Base-by-base conservation (phyloP, 495 filamentous ascomycete species). In the Penicillium psychrofluorescens region DNA sequence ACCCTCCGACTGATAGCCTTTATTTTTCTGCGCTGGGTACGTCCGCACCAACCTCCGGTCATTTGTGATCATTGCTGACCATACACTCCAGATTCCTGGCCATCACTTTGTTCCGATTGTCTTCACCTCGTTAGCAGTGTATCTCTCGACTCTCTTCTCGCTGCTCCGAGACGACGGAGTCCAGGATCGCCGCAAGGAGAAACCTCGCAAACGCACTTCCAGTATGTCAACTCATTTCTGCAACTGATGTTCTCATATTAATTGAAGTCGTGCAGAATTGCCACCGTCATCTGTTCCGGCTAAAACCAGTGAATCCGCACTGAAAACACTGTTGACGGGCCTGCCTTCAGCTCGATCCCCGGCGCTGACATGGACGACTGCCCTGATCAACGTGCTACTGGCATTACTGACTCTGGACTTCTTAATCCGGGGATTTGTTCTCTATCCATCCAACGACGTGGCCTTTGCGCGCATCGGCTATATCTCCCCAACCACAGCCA, bases 21-120 rank as follows among this genome's bases (percentile, higher is more conserved):
- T 56, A 51, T 90, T 44, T 95, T 96, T 59, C 67, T 96, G 16
- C 74, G 92, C 80, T 95, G 88, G 89, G 89, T 95, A 72, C 50
- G 70, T 3, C 2, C 22, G 22, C 2, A 22, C 22, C 16, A 22
- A 22, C 22, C 22, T 4, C 22, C 6, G 5, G n/a, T 34, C 32
- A 34, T 34, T 34, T 0, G 3, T 22, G 22, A 22, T 4, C 22
- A 22, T 4, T 22, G 22, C 4, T 22, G 4, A 22, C 4, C 22
- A 3, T 22, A 22, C 22, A 6, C 4, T 22, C 22, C 42, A 85
- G 81, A 81, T 85, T 42, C 83, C 82, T 9, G 80, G 77, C 36
- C 73, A 74, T 65, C 62, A 71, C 32, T 71, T 85, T 40, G 78
- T 84, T 28, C 76, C 79, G 1, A 56, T 83, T 2, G 74, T 94